phyloP scores from a whole-genome alignment of 768 basidiomycete genomes.

The Tylopilus rubrobrunneus region DNA sequence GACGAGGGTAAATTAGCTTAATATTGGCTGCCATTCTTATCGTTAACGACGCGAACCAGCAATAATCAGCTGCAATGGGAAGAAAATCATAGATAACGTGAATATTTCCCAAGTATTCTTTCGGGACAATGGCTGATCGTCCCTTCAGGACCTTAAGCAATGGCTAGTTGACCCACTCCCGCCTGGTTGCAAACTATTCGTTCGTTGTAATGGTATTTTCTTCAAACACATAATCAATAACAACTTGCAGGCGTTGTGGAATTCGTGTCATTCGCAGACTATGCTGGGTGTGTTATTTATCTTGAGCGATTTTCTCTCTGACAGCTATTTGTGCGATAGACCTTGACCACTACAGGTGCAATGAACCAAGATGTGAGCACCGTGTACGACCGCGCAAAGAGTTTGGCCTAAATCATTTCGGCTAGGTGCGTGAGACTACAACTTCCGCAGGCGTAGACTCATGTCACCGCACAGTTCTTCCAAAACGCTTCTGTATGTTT shows the following conservation, averaged over 20 bases:
- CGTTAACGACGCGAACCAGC: slow-evolving; percentile 6
- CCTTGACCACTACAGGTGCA: slow-evolving; percentile 25
- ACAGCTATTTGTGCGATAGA: slow-evolving; percentile 11
- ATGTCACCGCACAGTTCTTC: slow-evolving; percentile 1
- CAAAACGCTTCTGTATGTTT: slow-evolving; percentile 8
- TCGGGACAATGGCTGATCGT: slow-evolving; percentile 29
- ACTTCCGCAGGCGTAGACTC: not conserved
- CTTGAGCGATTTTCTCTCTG: not conserved
- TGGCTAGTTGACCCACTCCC: slow-evolving; percentile 25
- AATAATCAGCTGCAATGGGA: slow-evolving; percentile 9
- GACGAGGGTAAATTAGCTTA: slow-evolving; percentile 43
- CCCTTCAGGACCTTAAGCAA: slow-evolving; percentile 19
- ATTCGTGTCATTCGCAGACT: slow-evolving; percentile 29
- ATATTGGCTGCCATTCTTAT: not conserved
- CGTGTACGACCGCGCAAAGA: not conserved
- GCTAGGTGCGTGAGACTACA: slow-evolving; percentile 11
- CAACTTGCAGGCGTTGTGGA: slow-evolving; percentile 22
- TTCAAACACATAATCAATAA: not conserved
- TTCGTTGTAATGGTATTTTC: slow-evolving; percentile 8
- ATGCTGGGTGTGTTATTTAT: slow-evolving; percentile 20
- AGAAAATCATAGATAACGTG: slow-evolving; percentile 24
- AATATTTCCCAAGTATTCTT: no score
- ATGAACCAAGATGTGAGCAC: slow-evolving; percentile 12
- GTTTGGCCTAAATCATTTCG: not conserved
- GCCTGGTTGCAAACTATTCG: slow-evolving; percentile 26